Evolutionary conservation across 495 filamentous ascomycete species (phyloP), one percentile per base, ranked within the genome.

Genomic region (Penicillium crystallinum): DNA sequence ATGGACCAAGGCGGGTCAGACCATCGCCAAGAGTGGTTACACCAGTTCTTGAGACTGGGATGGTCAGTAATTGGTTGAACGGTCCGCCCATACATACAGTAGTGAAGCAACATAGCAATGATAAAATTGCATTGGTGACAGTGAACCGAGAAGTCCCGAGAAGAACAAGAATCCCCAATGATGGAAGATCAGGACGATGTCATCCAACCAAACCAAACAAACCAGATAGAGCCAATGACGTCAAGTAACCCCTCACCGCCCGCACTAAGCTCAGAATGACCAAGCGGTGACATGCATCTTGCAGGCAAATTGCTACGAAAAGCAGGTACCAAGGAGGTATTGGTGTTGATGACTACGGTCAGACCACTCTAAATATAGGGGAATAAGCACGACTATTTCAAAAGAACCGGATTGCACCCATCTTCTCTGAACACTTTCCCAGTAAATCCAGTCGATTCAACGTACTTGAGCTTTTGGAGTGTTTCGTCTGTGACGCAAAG

Each of bases 1-100:
- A n/a, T 69, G 63, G 34, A 72, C 65, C 3, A 66, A 71, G 39
- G 68, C 59, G 10, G 66, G 68, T 4, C 71, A 74, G 57, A 71
- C 69, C n/a, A 70, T 70, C 57, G 63, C 69, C 2, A 73, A 74
- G 49, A 66, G 68, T 31, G 71, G 68, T 8, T 69, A 71, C 31
- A 74, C 68, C 6, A 70, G 64, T 48, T 62, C 64, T 39, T 4
- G 7, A 22, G 27, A 11, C 15, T 45, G 7, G 11, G 31, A 21
- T 46, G 29, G 34, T 18, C 18, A 4, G 11, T 18, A 17, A 27
- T 48, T 19, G 33, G 44, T 30, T 27, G 17, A 7, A 25, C 1
- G 6, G n/a, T n/a, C n/a, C 4, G 8, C 17, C 15, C 39, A 4
- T 12, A 19, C 10, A 40, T 27, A 49, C 14, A 18, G 33, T 27